These are phyloP conservation scores for Kodamaea sp. DNA, from an alignment of 1,139 yeast genomes.

Conservation along the genomic window DNA sequence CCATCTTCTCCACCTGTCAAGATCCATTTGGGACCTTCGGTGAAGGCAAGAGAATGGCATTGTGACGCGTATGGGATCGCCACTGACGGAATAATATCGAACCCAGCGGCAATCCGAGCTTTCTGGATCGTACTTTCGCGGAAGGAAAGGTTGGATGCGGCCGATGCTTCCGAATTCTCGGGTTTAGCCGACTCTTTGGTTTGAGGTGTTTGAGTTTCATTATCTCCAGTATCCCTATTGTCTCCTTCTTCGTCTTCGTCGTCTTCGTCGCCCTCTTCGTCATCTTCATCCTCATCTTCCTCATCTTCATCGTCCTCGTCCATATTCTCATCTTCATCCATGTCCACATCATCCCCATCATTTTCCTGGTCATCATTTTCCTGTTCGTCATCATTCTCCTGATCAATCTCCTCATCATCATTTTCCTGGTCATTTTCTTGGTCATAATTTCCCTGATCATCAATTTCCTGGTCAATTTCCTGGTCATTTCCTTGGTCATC, in stretches of 20 bases:
- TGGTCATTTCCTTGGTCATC: slow-evolving; percentile 4
- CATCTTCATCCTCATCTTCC: slow-evolving; percentile 15
- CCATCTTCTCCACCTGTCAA: slow-evolving; percentile 98
- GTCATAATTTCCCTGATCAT: slow-evolving; percentile 11
- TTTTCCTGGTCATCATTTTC: slow-evolving; percentile 12
- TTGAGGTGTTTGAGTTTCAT: slow-evolving; percentile 16
- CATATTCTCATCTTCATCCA: slow-evolving; percentile 17
- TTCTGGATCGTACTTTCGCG: slow-evolving; percentile 40
- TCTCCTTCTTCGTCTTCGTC: slow-evolving; percentile 13
- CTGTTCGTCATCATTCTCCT: slow-evolving; percentile 11
- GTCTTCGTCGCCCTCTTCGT: slow-evolving; percentile 15
- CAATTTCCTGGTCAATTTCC: not conserved
- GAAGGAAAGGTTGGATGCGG: slow-evolving; percentile 15
- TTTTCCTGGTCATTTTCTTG: slow-evolving; percentile 9
- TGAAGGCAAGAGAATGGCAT: slow-evolving; percentile 73
- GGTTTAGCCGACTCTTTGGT: slow-evolving; percentile 5
- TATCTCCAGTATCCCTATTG: slow-evolving; percentile 15
- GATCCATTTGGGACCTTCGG: slow-evolving; percentile 82
- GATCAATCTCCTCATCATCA: slow-evolving; percentile 10
- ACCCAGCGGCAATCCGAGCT: slow-evolving; percentile 45
- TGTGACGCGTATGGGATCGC: slow-evolving; percentile 70
- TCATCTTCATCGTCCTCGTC: slow-evolving; percentile 14
- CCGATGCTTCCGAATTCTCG: slow-evolving; percentile 3
- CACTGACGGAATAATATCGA: slow-evolving; percentile 63
- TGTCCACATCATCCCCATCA: slow-evolving; percentile 15